A percentile compares a stretch with the other conserved stretches of the same genome.
Conservation (phyloP, 768 basidiomycete species). For the Cubamyces lactineus region DNA sequence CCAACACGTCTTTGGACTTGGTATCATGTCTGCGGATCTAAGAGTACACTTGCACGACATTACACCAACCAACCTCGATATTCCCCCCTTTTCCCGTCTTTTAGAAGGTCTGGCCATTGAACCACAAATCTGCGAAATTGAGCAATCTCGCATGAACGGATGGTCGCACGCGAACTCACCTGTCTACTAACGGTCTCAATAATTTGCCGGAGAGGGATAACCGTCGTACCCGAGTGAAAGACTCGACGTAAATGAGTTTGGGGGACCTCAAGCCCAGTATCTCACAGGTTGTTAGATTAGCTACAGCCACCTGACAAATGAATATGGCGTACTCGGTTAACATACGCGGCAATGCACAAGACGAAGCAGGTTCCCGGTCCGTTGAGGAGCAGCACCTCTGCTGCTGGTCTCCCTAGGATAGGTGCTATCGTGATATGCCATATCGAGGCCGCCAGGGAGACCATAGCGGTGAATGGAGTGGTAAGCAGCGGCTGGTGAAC, state of each 20-base stretch:
- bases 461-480: conserved; percentile 63
- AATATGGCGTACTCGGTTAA: conserved; percentile 63
- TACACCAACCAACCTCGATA: conserved; percentile 70
- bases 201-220: conserved; percentile 87
- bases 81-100: conserved; percentile 47
- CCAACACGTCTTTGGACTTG: not conserved
- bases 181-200: conserved; percentile 80
- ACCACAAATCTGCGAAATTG: conserved; percentile 70
- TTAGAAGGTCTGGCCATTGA: conserved; percentile 78
- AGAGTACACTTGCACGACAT: conserved; percentile 21
- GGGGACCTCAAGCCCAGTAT: conserved; percentile 76
- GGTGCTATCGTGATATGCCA: conserved; percentile 63
- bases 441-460: conserved; percentile 64
- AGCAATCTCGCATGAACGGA: not conserved
- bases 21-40: too few species aligned
- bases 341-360: conserved; percentile 68
- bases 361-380: conserved; percentile 94
- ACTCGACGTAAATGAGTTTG: conserved; percentile 85
- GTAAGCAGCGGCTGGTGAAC: conserved; percentile 83
- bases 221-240: conserved; percentile 83
- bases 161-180: conserved; percentile 43
- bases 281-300: conserved; percentile 44
- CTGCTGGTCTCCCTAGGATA: conserved; percentile 37
- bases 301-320: conserved; percentile 8
- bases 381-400: conserved; percentile 85